phyloP scores from a whole-genome alignment of 2,329 filamentous ascomycete species.

The Phyllosticta citrichinensis region DNA sequence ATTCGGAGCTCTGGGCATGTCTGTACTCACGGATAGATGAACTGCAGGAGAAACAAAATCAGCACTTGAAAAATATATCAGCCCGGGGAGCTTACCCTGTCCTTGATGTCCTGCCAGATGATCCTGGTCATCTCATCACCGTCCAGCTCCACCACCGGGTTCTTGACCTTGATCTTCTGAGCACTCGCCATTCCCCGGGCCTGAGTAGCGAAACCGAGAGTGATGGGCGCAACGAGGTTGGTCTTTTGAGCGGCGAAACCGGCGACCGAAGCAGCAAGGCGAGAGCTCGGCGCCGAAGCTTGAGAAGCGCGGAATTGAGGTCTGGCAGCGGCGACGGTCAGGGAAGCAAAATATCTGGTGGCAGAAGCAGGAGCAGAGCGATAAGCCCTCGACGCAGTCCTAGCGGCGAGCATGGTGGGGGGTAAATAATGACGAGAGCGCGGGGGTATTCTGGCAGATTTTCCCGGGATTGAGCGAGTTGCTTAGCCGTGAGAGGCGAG shows the following conservation, averaged over 20 bases:
- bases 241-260: background rate
- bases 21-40: constrained; percentile 62
- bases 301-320: background rate
- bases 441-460: background rate
- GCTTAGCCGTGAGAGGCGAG: background rate
- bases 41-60: constrained; percentile 35
- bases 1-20: background rate
- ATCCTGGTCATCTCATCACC: constrained; percentile 94
- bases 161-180: constrained; percentile 99
- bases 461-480: background rate
- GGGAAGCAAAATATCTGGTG: constrained; percentile 6
- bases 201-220: constrained; percentile 11
- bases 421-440: constrained; percentile 1
- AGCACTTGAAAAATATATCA: background rate
- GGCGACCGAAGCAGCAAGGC: background rate
- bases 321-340: constrained; percentile 1
- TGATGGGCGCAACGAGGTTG: background rate
- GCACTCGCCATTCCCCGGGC: constrained; percentile 24
- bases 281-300: constrained; percentile 1
- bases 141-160: constrained; percentile 95
- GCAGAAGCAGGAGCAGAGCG: constrained; percentile 1
- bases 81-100: constrained; percentile 49
- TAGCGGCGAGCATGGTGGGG: constrained; percentile 5
- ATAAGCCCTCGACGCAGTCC: constrained; percentile 5
- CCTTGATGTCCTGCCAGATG: constrained; percentile 99